Percentiles rank a stretch among this genome's conserved stretches.
phyloP scores from a whole-genome alignment of 2,329 filamentous ascomycete species.

The Alternaria dauci region DNA sequence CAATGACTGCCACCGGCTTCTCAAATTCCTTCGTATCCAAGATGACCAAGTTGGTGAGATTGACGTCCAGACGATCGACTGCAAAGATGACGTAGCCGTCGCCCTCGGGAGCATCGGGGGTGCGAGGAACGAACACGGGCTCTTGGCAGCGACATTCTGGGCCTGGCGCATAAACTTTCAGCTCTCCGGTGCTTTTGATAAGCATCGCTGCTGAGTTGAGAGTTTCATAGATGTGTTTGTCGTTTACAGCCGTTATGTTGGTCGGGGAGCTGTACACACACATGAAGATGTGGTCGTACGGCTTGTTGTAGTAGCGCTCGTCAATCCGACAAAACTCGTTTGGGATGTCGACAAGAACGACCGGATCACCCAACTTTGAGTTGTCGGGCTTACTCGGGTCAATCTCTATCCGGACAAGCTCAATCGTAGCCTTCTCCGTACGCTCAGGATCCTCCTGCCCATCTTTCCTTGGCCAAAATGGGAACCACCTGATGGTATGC shows the following conservation, averaged over 20 bases:
- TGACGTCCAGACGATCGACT: conserved; percentile 46
- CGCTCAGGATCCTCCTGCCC: too few species aligned
- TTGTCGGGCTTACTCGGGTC: too few species aligned
- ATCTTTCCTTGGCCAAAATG: too few species aligned
- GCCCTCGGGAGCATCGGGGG: conserved; percentile 53
- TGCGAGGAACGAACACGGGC: conserved; percentile 59
- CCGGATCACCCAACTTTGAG: too few species aligned
- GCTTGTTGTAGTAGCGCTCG: too few species aligned
- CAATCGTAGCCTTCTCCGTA: too few species aligned
- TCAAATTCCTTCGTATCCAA: conserved; percentile 49
- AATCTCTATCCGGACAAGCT: too few species aligned
- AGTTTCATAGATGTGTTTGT: conserved; percentile 8
- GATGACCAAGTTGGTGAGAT: conserved; percentile 45
- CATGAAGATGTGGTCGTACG: conserved; percentile 3
- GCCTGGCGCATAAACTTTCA: conserved; percentile 38
- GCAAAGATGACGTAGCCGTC: conserved; percentile 60
- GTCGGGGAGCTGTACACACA: background rate
- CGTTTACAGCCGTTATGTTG: background rate
- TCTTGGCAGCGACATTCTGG: conserved; percentile 57
- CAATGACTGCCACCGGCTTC: conserved; percentile 47
- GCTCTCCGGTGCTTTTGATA: conserved; percentile 26
- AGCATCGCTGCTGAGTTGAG: conserved; percentile 20
- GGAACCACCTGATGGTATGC: too few species aligned
- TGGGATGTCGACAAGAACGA: too few species aligned
- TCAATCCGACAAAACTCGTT: too few species aligned